A percentile compares a stretch with the other conserved stretches of the same genome.
These are phyloP conservation scores for Saccharomyces pastorianus DNA, from an alignment of 1,139 yeast species.

Conservation along the genomic window DNA sequence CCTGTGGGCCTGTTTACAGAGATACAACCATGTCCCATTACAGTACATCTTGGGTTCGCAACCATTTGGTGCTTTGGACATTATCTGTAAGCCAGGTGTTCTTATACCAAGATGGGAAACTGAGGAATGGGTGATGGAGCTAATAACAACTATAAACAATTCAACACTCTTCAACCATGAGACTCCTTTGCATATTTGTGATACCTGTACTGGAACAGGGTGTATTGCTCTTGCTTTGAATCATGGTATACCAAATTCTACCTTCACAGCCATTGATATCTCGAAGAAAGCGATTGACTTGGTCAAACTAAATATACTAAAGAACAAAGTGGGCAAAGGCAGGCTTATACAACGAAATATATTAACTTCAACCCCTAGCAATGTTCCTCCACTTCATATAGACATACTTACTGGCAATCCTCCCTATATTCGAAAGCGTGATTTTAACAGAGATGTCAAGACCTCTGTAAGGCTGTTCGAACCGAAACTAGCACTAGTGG, in stretches of 20 bases:
- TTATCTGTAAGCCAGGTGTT: constrained; percentile 56
- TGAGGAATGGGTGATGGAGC: constrained; percentile 69
- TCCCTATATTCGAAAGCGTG: constrained; percentile 62
- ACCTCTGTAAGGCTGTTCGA: constrained; percentile 63
- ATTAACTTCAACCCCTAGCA: neutral
- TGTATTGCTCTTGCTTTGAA: constrained; percentile 58
- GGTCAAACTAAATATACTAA: constrained; percentile 39
- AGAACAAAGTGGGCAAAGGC: constrained; percentile 1
- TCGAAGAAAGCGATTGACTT: constrained; percentile 47
- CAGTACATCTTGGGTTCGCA: constrained; percentile 81
- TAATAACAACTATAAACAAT: constrained; percentile 32
- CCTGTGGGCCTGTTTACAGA: constrained; percentile 28
- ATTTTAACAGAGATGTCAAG: constrained; percentile 39
- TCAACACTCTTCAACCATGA: neutral
- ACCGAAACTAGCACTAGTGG: constrained; percentile 70
- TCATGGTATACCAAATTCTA: constrained; percentile 9
- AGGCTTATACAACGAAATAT: neutral
- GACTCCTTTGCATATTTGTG: constrained; percentile 38
- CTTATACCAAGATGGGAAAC: constrained; percentile 94
- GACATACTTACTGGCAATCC: constrained; percentile 77
- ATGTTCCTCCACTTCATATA: constrained; percentile 7
- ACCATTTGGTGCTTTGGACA: constrained; percentile 69
- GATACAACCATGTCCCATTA: constrained; percentile 52
- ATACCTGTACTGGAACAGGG: constrained; percentile 87
- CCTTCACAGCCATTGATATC: constrained; percentile 51